phyloP scores from a whole-genome alignment of 331 rosid genomes.

The Quercus tomentella region DNA sequence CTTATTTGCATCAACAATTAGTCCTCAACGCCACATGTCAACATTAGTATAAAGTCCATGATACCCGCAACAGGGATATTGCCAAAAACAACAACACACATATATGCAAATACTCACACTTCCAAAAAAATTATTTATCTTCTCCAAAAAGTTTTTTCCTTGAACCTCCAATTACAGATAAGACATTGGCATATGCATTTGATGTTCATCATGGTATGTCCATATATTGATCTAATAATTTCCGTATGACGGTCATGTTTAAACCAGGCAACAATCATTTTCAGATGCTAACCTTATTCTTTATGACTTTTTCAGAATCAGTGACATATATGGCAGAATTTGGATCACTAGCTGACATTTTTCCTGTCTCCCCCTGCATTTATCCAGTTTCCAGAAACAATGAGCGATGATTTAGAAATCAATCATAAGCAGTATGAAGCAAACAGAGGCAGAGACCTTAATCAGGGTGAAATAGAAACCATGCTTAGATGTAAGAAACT shows the following conservation, averaged over 20 bases:
- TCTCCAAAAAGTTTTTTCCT: background rate
- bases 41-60: no score
- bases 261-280: background rate
- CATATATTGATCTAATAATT: no score
- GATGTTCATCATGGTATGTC: background rate
- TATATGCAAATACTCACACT: background rate
- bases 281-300: constrained; percentile 64
- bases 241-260: background rate
- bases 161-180: background rate
- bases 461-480: background rate
- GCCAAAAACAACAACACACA: background rate
- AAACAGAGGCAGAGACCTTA: background rate
- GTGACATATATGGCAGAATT: constrained; percentile 96
- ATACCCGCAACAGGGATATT: no score
- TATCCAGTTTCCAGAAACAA: constrained; percentile 20
- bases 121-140: background rate
- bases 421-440: constrained; percentile 10
- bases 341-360: constrained; percentile 98
- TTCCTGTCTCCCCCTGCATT: constrained; percentile 90
- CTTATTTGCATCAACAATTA: no score
- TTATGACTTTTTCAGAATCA: constrained; percentile 77
- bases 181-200: background rate
- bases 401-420: background rate
- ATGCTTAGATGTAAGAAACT: background rate
- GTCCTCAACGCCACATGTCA: no score